Base-by-base conservation (phyloP, 768 basidiomycete genomes). In the Pisolithus tinctorius region DNA sequence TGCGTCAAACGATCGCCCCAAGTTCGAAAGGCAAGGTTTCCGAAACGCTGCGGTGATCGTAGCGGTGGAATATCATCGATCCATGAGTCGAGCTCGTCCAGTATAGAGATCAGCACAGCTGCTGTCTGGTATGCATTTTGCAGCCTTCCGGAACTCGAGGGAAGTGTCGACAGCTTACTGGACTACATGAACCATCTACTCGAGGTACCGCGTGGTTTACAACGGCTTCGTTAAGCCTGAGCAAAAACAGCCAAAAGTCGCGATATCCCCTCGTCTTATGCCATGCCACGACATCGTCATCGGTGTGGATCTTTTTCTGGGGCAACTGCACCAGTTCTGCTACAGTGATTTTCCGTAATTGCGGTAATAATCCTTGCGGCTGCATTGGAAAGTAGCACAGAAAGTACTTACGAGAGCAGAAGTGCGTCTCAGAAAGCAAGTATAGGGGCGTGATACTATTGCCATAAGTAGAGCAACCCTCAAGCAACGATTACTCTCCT, bases 21-120 rank as follows among this genome's bases (percentile, higher is more conserved):
- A 6, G 76, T 77, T 45, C 92, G 75, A 61, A 97, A 95, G 0
- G 92, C 88, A 17, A 91, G 77, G 67, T 97, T 97, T 1, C 93
- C 93, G 65, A 85, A 97, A 11, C 90, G 75, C 60, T 94, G 92
- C 11, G 84, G 85, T 1, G 83, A 81, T n/a, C 78, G 68, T 13
- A 80, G 74, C 0, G 85, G 82, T 2, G 93, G 93, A 8, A 93
- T 86, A 26, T 85, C 82, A 36, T 87, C 81, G 25, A 93, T 82
- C 90, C 91, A 92, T 1, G 55, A 55, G 56, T 83, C 80, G 39
- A 96, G 68, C 10, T 74, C 72, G 52, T 86, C 78, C 16, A 99
- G 70, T 54, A 94, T 69, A 4, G 58, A 60, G 1, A 93, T 57
- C 11, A 77, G 66, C 44, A 63, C 60, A n/a, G 59, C 54, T 36